phyloP scores from a whole-genome alignment of 768 basidiomycete species.

The Aureoboletus auriporus region DNA sequence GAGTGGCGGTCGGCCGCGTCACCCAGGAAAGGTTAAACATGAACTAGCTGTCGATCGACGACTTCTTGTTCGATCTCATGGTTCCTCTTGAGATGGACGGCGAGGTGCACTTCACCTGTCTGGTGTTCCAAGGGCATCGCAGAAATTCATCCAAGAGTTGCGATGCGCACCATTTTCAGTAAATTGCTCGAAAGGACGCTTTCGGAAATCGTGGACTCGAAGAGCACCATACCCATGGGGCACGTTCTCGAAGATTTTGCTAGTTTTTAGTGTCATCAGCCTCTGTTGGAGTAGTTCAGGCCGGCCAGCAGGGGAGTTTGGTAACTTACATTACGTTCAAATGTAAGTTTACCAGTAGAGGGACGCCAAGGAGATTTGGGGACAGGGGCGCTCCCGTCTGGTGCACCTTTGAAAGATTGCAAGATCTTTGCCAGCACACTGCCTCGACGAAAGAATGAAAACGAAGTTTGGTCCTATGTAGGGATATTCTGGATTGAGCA shows the following conservation, averaged over 20 bases:
- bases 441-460: neutral
- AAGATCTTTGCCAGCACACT: neutral
- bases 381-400: neutral
- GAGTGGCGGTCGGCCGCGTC: conserved; percentile 16
- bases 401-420: neutral
- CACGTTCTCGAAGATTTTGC: neutral
- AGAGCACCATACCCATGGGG: no score
- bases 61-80: no score
- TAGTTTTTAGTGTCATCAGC: neutral
- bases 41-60: conserved; percentile 4
- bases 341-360: neutral
- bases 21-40: conserved; percentile 5
- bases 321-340: no score
- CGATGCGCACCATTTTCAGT: neutral
- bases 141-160: neutral
- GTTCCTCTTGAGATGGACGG: conserved; percentile 1
- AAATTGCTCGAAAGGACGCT: neutral
- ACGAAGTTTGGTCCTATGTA: neutral
- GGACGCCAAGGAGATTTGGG: neutral
- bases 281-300: neutral
- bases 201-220: neutral
- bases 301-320: no score
- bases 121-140: neutral
- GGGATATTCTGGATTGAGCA: no score
- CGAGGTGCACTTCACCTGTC: neutral